Evolutionary conservation across 2,329 filamentous ascomycete species (phyloP).

Genomic region (Clarireedia paspali): DNA sequence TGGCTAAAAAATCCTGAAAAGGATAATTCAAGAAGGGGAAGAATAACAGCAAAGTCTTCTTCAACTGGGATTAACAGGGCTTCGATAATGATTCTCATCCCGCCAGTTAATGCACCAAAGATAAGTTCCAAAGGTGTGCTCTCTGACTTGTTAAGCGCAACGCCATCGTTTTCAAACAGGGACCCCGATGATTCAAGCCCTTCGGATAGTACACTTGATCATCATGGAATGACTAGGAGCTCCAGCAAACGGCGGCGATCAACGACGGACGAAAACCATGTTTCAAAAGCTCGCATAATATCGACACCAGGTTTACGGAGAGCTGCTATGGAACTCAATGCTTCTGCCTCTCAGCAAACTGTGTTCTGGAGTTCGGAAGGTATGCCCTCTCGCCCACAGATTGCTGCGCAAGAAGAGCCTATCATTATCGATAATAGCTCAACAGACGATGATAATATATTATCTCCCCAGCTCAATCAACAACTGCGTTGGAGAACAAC

Average conservation of each 20-base stretch:
- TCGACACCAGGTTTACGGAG: neutral
- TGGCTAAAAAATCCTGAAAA: slow-evolving; percentile 30
- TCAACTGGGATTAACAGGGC: too few species aligned
- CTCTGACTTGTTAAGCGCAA: neutral
- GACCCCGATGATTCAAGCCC: neutral
- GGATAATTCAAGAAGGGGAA: neutral
- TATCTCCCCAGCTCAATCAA: neutral
- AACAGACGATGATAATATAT: neutral
- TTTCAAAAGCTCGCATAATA: neutral
- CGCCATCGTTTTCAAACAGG: neutral
- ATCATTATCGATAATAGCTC: neutral
- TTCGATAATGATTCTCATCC: too few species aligned
- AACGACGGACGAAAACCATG: neutral
- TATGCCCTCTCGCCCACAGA: too few species aligned
- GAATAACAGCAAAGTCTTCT: too few species aligned
- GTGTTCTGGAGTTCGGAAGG: too few species aligned
- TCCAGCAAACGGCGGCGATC: neutral
- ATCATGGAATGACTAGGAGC: neutral
- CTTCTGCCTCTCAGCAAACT: neutral
- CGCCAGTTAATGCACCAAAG: too few species aligned
- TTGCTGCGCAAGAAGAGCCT: neutral
- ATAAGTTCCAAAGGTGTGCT: too few species aligned
- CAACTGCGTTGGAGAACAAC: too few species aligned
- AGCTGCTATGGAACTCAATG: neutral
- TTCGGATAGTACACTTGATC: neutral